Conservation (phyloP, 305 asterid genomes). For the Striga hermonthica region DNA sequence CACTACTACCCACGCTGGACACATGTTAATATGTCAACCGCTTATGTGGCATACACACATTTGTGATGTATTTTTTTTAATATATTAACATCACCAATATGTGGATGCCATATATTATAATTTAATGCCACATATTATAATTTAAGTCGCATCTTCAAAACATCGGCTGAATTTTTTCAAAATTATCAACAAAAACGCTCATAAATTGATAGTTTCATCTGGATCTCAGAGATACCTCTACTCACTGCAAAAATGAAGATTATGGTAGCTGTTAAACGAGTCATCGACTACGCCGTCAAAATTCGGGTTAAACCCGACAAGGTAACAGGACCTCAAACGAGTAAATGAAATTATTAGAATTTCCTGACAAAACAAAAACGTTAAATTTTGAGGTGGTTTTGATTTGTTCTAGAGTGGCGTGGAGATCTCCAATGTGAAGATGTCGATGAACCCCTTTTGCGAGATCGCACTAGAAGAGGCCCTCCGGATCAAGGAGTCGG, state of each 20-base stretch:
- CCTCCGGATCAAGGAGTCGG: slow-evolving; percentile 70
- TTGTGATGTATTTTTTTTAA: no score
- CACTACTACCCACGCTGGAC: no score
- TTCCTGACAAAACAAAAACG: not conserved
- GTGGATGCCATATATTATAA: no score
- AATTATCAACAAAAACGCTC: no score
- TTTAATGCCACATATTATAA: no score
- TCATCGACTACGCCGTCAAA: slow-evolving; percentile 90
- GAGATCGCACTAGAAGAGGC: slow-evolving; percentile 95
- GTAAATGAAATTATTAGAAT: not conserved
- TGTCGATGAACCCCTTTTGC: slow-evolving; percentile 97
- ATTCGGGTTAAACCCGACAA: slow-evolving; percentile 87
- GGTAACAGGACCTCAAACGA: slow-evolving; percentile 36
- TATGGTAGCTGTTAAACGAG: slow-evolving; percentile 85
- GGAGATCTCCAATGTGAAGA: slow-evolving; percentile 87
- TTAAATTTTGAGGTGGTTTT: not conserved
- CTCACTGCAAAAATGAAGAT: slow-evolving; percentile 57
- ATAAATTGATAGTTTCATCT: no score
- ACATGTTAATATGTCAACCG: no score
- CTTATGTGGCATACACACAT: no score
- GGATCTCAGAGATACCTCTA: not conserved
- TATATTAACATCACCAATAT: no score
- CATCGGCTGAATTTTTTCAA: no score
- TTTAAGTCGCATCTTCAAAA: no score
- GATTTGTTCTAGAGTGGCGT: slow-evolving; percentile 61